Evolutionary conservation across 179 eudicot genomes (phyloP).

Genomic region (Pouteria campechiana): DNA sequence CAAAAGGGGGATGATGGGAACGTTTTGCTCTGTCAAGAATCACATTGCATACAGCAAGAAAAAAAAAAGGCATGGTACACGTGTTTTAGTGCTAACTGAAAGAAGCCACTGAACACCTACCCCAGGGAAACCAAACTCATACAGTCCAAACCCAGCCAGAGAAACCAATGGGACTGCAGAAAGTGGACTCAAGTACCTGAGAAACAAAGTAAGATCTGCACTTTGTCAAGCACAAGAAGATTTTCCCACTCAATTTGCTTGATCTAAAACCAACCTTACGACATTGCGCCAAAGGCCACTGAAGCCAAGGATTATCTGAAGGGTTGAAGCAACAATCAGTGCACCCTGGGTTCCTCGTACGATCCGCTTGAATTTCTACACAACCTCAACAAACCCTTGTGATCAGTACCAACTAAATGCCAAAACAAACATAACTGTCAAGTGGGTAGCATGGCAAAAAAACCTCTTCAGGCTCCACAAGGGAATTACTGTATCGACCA

Average conservation of each 20-base stretch:
- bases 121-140: slow-evolving; percentile 96
- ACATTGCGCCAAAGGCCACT: slow-evolving; percentile 99
- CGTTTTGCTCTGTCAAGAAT: too few relatives aligned
- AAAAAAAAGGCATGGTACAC: neutral
- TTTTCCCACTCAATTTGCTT: too few relatives aligned
- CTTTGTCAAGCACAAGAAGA: too few relatives aligned
- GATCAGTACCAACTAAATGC: too few relatives aligned
- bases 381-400: too few relatives aligned
- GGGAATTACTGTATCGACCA: too few relatives aligned
- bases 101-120: slow-evolving; percentile 21
- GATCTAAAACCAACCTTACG: slow-evolving; percentile 39
- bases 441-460: too few relatives aligned
- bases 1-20: neutral
- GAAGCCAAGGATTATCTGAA: slow-evolving; percentile 90
- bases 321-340: slow-evolving; percentile 78
- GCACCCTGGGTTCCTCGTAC: slow-evolving; percentile 96
- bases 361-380: slow-evolving; percentile 73
- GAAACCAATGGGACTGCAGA: slow-evolving; percentile 82
- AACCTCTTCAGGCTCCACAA: slow-evolving; percentile 70
- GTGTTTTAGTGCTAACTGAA: too few relatives aligned
- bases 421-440: too few relatives aligned
- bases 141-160: slow-evolving; percentile 87
- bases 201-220: too few relatives aligned
- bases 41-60: neutral
- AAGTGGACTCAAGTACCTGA: slow-evolving; percentile 77